Conservation (phyloP, 257 asterid genomes). For the Plectranthus barbatus region DNA sequence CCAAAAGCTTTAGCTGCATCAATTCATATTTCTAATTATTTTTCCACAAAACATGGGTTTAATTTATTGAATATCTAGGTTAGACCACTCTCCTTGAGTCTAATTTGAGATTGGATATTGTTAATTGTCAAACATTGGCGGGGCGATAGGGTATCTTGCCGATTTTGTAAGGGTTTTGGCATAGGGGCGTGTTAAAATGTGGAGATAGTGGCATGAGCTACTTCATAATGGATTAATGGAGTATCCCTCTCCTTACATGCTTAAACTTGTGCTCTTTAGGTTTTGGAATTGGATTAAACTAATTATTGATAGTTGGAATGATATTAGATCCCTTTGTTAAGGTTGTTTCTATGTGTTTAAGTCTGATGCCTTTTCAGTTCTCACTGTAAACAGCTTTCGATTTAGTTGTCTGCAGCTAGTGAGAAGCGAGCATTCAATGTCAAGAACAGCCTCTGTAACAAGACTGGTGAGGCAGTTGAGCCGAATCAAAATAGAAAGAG, state of each 20-base stretch:
- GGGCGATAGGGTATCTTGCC: too few species aligned
- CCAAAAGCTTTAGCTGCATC: too few species aligned
- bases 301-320: not conserved
- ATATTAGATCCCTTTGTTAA: not conserved
- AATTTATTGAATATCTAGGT: not conserved
- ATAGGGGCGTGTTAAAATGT: too few species aligned
- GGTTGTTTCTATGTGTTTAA: not conserved
- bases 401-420: not conserved
- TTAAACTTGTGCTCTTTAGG: too few species aligned
- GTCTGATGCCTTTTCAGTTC: not conserved
- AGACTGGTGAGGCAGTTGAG: conserved; percentile 32
- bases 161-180: not conserved
- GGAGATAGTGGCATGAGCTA: too few species aligned
- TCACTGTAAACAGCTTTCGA: not conserved
- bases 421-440: conserved; percentile 23
- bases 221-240: too few species aligned
- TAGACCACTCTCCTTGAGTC: not conserved
- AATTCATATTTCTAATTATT: not conserved
- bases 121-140: too few species aligned
- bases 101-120: not conserved
- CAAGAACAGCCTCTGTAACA: conserved; percentile 23
- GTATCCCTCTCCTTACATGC: too few species aligned
- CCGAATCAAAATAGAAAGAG: conserved; percentile 23
- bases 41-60: not conserved
- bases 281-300: not conserved